phyloP scores from a whole-genome alignment of 345 rosid species.

The Dovyalis caffra region DNA sequence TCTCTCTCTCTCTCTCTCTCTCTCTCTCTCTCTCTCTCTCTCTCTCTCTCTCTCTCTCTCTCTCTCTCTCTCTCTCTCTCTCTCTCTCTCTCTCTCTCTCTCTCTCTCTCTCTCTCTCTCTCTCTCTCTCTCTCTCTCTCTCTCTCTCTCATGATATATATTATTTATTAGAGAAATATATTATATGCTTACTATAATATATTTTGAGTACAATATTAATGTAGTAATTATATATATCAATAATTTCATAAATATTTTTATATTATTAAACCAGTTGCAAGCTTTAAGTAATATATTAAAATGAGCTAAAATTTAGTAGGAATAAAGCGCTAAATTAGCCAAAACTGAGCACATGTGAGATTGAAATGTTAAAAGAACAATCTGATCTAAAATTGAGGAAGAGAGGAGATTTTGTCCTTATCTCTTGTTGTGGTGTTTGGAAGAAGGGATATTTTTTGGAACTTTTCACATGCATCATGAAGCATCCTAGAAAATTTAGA shows the following conservation, averaged over 20 bases:
- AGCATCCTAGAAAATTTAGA: neutral
- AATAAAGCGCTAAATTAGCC: neutral
- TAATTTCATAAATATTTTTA: neutral
- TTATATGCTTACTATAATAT: neutral
- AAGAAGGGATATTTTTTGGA: neutral
- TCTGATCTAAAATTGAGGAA: neutral
- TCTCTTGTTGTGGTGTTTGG: no score
- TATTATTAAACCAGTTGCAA: neutral
- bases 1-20: neutral
- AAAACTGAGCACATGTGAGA: neutral
- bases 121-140: neutral
- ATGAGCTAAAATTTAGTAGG: neutral
- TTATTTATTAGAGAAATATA: neutral
- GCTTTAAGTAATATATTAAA: neutral
- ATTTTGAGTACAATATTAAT: neutral
- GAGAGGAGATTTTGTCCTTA: neutral
- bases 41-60: neutral
- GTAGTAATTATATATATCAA: no score
- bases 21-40: neutral
- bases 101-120: neutral
- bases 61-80: neutral
- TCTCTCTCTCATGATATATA: neutral
- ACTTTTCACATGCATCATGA: neutral
- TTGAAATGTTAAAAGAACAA: neutral
- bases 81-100: neutral